Percentiles rank a stretch among this genome's conserved stretches.
phyloP scores from a whole-genome alignment of 371 early-diverging fungal species.

The Rhizomucor pusillus region DNA sequence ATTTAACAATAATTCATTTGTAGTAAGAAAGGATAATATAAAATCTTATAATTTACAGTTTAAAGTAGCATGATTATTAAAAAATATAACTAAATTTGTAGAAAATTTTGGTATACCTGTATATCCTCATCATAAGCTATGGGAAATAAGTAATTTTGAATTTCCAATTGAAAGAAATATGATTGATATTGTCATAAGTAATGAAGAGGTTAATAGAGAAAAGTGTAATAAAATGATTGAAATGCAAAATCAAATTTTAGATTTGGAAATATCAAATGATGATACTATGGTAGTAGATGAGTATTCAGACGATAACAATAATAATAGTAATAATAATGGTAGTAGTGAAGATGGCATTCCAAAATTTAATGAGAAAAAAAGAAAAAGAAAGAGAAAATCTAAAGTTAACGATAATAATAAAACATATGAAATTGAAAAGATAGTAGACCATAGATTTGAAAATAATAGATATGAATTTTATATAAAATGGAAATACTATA shows the following conservation, averaged over 20 bases:
- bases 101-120: neutral
- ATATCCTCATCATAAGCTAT: neutral
- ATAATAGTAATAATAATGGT: neutral
- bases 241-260: neutral
- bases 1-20: no score
- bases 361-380: neutral
- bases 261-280: neutral
- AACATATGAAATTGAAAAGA: no score
- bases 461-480: no score
- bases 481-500: no score
- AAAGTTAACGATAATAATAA: no score
- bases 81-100: constrained; percentile 8
- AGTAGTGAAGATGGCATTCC: neutral
- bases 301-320: neutral
- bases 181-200: neutral
- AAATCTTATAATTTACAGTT: constrained; percentile 13
- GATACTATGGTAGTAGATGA: neutral
- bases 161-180: neutral
- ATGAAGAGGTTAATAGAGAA: neutral
- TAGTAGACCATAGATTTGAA: no score
- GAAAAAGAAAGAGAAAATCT: no score
- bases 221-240: neutral
- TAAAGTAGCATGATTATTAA: constrained; percentile 10
- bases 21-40: no score
- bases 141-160: neutral